Evolutionary conservation across 2,329 filamentous ascomycete genomes (phyloP).

Genomic region (Sordariomycetes sp.): DNA sequence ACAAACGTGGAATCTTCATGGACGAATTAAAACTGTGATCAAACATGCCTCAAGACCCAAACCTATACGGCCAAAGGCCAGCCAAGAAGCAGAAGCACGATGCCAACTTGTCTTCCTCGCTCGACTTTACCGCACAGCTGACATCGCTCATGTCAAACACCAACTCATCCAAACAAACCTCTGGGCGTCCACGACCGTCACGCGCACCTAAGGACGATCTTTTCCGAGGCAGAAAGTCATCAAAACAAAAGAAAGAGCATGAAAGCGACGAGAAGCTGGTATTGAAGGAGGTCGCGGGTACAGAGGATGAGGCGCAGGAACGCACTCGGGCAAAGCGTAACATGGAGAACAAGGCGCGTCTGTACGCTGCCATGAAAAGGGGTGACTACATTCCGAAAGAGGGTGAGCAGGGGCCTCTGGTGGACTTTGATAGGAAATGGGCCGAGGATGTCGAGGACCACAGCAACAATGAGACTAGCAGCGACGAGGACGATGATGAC

Average conservation of each 20-base stretch:
- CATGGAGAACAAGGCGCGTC: constrained; percentile 82
- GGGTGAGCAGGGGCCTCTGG: constrained; percentile 56
- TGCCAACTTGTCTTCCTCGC: constrained; percentile 60
- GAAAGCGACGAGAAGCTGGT: constrained; percentile 36
- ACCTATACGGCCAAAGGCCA: constrained; percentile 69
- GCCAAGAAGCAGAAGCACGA: constrained; percentile 62
- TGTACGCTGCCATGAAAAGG: constrained; percentile 84
- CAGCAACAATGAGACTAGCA: constrained; percentile 49
- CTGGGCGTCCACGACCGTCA: constrained; percentile 35
- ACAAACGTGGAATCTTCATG: too few relatives aligned
- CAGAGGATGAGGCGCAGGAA: constrained; percentile 56
- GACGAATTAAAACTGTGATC: too few relatives aligned
- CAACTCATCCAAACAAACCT: constrained; percentile 28
- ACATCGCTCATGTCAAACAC: constrained; percentile 64
- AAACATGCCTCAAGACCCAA: constrained; percentile 57
- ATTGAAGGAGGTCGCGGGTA: constrained; percentile 42
- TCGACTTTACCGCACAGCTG: constrained; percentile 84
- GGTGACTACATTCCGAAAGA: constrained; percentile 70
- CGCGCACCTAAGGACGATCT: constrained; percentile 39
- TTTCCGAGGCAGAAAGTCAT: constrained; percentile 12
- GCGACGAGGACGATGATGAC: constrained; percentile 28
- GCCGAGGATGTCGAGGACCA: constrained; percentile 53
- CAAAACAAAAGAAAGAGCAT: constrained; percentile 25
- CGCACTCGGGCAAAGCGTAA: constrained; percentile 64
- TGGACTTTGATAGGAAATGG: constrained; percentile 97